Evolutionary conservation across 1,139 yeast species (phyloP).

Genomic region (Starmera stellimalicola): DNA sequence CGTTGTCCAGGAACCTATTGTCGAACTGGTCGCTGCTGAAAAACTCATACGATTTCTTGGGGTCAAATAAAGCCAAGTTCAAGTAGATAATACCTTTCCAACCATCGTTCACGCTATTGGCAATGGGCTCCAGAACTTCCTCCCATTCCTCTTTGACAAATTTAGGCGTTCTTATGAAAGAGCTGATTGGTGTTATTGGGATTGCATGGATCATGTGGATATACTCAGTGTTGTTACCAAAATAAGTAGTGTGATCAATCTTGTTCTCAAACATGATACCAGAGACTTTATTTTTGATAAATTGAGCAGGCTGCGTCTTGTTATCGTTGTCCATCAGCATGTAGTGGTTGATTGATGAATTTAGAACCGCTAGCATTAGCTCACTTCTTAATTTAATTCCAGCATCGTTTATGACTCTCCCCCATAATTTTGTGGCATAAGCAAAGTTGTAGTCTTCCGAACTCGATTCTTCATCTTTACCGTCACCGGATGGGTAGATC

Average conservation of each 20-base stretch:
- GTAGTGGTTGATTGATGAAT: slow-evolving; percentile 50
- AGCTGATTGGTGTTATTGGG: slow-evolving; percentile 81
- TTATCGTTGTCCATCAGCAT: slow-evolving; percentile 47
- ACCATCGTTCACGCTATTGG: slow-evolving; percentile 54
- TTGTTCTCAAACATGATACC: slow-evolving; percentile 83
- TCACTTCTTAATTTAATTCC: slow-evolving; percentile 47
- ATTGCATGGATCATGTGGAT: slow-evolving; percentile 95
- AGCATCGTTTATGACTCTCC: slow-evolving; percentile 41
- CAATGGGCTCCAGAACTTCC: slow-evolving; percentile 36
- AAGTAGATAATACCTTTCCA: slow-evolving; percentile 83
- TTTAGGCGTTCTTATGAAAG: slow-evolving; percentile 56
- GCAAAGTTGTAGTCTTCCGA: slow-evolving; percentile 72
- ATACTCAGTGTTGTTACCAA: slow-evolving; percentile 67
- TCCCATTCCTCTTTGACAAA: slow-evolving; percentile 82
- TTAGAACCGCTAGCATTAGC: slow-evolving; percentile 52
- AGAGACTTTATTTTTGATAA: slow-evolving; percentile 58
- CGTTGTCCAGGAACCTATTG: slow-evolving; percentile 61
- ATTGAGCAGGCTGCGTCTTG: slow-evolving; percentile 38
- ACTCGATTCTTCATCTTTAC: slow-evolving; percentile 70
- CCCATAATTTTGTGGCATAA: slow-evolving; percentile 69
- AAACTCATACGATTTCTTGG: slow-evolving; percentile 55
- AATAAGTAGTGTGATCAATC: slow-evolving; percentile 84
- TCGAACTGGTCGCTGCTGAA: slow-evolving; percentile 47
- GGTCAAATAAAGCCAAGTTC: slow-evolving; percentile 71
- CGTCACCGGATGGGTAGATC: slow-evolving; percentile 63